Conservation (phyloP, 495 filamentous ascomycete genomes). For the Friedmanniomyces endolithicus region DNA sequence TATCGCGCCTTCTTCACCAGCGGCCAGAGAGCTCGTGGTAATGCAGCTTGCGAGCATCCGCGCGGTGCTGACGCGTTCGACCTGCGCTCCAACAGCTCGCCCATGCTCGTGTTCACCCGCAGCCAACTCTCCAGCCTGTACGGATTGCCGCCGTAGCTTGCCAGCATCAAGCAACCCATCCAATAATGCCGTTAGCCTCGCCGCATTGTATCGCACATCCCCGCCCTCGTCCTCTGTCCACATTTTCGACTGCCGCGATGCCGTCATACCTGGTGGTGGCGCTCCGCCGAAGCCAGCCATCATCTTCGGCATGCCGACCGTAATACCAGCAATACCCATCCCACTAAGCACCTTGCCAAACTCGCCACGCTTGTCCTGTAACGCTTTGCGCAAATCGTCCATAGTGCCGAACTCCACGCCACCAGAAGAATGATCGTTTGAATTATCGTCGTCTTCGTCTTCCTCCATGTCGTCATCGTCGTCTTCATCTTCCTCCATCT, state of each 20-base stretch:
- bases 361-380: not conserved
- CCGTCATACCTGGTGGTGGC: not conserved
- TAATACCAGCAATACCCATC: constrained; percentile 5
- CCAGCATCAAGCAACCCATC: constrained; percentile 12
- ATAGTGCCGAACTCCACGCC: constrained; percentile 3
- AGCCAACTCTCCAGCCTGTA: not conserved
- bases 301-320: constrained; percentile 1
- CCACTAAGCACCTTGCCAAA: constrained; percentile 8
- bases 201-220: not conserved
- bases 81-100: not conserved
- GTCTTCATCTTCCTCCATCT: constrained; percentile 7
- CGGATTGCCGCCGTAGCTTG: constrained; percentile 2
- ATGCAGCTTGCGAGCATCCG: not conserved
- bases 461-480: constrained; percentile 11
- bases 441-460: constrained; percentile 21
- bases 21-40: not conserved
- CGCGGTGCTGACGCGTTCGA: not conserved
- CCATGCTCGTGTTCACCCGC: not conserved
- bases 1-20: not conserved
- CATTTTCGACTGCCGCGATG: too few species aligned
- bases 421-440: constrained; percentile 14
- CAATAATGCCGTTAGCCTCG: constrained; percentile 7
- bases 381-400: constrained; percentile 2
- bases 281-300: not conserved
- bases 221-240: too few species aligned